Evolutionary conservation across 1,284 basidiomycete genomes (phyloP).

Genomic region (Heterobasidion annosum): DNA sequence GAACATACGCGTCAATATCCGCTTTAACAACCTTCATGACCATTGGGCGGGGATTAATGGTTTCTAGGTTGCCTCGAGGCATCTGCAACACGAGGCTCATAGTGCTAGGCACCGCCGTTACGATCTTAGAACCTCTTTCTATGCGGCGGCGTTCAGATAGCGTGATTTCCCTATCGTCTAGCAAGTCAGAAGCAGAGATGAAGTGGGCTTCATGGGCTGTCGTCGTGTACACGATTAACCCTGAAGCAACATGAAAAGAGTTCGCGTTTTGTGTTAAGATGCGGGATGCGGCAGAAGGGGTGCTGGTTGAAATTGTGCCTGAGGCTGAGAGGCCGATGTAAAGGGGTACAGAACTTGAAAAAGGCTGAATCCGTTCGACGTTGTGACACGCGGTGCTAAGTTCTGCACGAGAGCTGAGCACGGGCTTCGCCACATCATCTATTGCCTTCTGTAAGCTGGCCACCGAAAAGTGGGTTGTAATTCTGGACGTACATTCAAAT

Average conservation of each 20-base stretch:
- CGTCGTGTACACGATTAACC: conserved; percentile 85
- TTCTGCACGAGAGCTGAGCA: conserved; percentile 3
- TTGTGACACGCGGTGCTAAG: conserved; percentile 6
- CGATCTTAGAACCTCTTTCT: conserved; percentile 82
- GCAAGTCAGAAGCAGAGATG: conserved; percentile 42
- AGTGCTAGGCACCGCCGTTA: conserved; percentile 74
- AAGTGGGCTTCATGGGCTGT: conserved; percentile 80
- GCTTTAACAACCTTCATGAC: conserved; percentile 77
- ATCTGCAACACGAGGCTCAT: conserved; percentile 95
- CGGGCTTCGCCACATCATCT: neutral
- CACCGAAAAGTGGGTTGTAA: no score
- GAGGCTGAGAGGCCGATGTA: conserved; percentile 62
- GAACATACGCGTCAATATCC: conserved; percentile 63
- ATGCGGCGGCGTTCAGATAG: conserved; percentile 60
- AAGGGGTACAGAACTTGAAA: neutral
- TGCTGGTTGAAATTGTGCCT: conserved; percentile 21
- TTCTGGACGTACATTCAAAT: conserved; percentile 4
- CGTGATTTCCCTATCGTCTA: conserved; percentile 14
- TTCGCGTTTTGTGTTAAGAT: conserved; percentile 56
- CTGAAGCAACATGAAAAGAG: conserved; percentile 75
- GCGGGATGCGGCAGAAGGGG: conserved; percentile 5
- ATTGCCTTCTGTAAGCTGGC: no score
- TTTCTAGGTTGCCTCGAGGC: conserved; percentile 96
- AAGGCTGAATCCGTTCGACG: neutral
- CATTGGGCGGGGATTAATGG: conserved; percentile 86